phyloP scores from a whole-genome alignment of 2,329 filamentous ascomycete genomes.

The Fusarium tricinctum region DNA sequence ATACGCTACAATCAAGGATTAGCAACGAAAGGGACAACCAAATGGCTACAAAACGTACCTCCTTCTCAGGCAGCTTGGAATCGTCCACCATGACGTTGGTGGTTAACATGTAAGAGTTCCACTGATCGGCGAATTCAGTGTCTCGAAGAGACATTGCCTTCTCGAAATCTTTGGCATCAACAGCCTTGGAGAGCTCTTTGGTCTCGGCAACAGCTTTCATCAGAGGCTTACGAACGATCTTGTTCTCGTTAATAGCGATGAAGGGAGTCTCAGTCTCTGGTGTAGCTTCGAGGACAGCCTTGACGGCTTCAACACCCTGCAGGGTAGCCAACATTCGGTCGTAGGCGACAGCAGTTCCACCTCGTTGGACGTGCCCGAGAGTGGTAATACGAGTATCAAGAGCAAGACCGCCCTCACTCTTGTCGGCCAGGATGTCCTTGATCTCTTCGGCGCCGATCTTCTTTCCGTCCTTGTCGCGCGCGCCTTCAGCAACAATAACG shows the following conservation, averaged over 20 bases:
- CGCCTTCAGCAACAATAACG: conserved; percentile 96
- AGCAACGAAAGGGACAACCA: background rate
- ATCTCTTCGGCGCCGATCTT: conserved; percentile 87
- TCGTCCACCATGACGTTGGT: conserved; percentile 82
- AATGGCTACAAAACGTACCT: conserved; percentile 65
- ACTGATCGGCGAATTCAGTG: conserved; percentile 94
- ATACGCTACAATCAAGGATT: conserved; percentile 72
- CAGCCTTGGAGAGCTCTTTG: conserved; percentile 84
- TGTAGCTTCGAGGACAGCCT: conserved; percentile 88
- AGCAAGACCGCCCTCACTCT: conserved; percentile 73
- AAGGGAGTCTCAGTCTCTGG: conserved; percentile 93
- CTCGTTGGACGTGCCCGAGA: conserved; percentile 96
- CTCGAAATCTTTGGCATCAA: conserved; percentile 87
- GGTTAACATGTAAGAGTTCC: conserved; percentile 90
- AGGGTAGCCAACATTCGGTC: conserved; percentile 93
- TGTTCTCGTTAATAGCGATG: conserved; percentile 97
- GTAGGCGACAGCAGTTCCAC: conserved; percentile 91
- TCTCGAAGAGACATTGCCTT: conserved; percentile 90
- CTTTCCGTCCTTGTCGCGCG: conserved; percentile 84
- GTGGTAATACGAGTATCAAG: conserved; percentile 96
- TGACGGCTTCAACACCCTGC: conserved; percentile 94
- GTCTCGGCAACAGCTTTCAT: conserved; percentile 91
- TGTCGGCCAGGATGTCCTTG: conserved; percentile 87
- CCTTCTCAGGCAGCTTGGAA: conserved; percentile 75
- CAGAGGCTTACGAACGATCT: conserved; percentile 90